phyloP scores from a whole-genome alignment of 345 rosid species.

The Eucalyptus lansdowneana region DNA sequence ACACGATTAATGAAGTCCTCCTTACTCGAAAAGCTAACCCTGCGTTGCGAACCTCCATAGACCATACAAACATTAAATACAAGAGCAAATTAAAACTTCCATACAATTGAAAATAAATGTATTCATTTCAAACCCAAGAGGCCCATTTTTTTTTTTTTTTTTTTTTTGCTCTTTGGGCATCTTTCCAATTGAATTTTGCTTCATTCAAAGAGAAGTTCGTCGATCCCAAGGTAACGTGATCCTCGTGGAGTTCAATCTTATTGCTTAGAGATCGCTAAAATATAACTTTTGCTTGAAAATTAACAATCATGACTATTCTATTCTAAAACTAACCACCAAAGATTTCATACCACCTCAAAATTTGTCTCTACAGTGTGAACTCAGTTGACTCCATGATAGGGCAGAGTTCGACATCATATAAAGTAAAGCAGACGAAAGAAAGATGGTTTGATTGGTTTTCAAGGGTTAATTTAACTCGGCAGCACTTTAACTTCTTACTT shows the following conservation, averaged over 20 bases:
- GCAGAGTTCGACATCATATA: background rate
- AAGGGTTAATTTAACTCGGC: background rate
- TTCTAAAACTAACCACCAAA: background rate
- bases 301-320: background rate
- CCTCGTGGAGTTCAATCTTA: background rate
- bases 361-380: background rate
- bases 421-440: background rate
- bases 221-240: background rate
- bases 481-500: background rate
- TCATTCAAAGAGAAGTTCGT: background rate
- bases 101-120: background rate
- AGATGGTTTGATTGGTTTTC: background rate
- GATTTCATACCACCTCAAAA: background rate
- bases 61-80: background rate
- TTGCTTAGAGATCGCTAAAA: background rate
- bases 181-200: background rate
- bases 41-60: background rate
- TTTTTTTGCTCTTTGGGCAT: background rate
- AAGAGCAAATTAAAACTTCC: background rate
- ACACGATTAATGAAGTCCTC: background rate
- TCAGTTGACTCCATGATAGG: background rate
- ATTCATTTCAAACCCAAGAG: background rate
- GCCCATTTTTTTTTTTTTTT: background rate
- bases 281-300: background rate
- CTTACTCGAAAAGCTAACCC: background rate